Conservation (phyloP, 2,329 filamentous ascomycete genomes). For the Colletotrichum chlorophyti region DNA sequence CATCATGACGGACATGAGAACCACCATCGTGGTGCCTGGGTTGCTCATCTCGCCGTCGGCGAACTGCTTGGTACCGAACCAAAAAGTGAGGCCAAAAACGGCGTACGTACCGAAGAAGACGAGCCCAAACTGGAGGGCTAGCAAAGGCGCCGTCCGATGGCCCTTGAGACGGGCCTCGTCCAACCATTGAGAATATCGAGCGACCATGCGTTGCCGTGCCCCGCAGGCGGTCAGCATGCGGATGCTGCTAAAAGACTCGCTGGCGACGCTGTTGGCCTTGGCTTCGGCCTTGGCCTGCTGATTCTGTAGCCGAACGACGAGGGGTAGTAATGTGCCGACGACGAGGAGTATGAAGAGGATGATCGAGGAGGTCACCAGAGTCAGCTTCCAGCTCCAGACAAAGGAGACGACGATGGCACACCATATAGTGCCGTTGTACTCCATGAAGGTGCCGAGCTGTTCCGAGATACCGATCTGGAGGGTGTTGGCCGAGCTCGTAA, state of each 20-base stretch:
- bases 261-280: conserved; percentile 64
- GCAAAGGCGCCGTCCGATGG: conserved; percentile 54
- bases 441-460: conserved; percentile 65
- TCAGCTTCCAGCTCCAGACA: conserved; percentile 63
- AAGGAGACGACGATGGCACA: conserved; percentile 62
- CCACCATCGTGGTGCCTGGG: conserved; percentile 34
- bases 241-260: conserved; percentile 65
- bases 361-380: conserved; percentile 63
- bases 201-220: conserved; percentile 60
- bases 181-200: conserved; percentile 61
- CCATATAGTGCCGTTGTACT: conserved; percentile 59
- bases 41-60: background rate
- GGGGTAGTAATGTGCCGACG: conserved; percentile 56
- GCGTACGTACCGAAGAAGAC: conserved; percentile 62
- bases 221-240: conserved; percentile 69
- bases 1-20: conserved; percentile 65
- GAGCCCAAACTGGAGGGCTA: conserved; percentile 59
- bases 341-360: conserved; percentile 62
- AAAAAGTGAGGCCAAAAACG: conserved; percentile 65
- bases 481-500: conserved; percentile 68
- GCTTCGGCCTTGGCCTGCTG: conserved; percentile 59
- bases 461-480: conserved; percentile 71
- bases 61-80: conserved; percentile 60
- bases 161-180: conserved; percentile 58
- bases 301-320: conserved; percentile 60